A percentile compares a stretch with the other conserved stretches of the same genome.
Evolutionary conservation across 805 yeast species (phyloP).

Genomic region (Sporopachydermia lactativora): DNA sequence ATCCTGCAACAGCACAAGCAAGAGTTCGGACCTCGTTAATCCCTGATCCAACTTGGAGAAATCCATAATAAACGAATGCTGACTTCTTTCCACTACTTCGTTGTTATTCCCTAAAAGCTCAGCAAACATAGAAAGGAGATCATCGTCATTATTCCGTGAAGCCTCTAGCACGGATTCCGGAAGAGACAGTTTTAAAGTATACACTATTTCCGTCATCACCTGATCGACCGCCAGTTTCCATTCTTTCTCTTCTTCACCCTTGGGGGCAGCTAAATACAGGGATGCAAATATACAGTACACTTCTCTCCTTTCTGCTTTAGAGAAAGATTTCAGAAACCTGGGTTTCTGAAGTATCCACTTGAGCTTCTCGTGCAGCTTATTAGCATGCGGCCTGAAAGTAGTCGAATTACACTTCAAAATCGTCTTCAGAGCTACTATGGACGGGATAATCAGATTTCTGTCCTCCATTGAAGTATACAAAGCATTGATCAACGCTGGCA

Average conservation of each 20-base stretch:
- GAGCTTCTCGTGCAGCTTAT: slow-evolving; percentile 39
- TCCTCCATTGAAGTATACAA: slow-evolving; percentile 33
- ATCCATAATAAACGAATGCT: background rate
- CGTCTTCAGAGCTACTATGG: slow-evolving; percentile 27
- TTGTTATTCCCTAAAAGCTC: background rate
- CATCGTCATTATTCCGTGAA: background rate
- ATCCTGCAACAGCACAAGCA: background rate
- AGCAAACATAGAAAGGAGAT: background rate
- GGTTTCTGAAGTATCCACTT: slow-evolving; percentile 19
- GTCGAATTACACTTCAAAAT: slow-evolving; percentile 50
- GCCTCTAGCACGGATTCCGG: background rate
- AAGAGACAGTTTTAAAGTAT: background rate
- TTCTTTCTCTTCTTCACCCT: slow-evolving; percentile 31
- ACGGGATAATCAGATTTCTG: slow-evolving; percentile 20
- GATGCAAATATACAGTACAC: slow-evolving; percentile 35
- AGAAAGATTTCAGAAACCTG: slow-evolving; percentile 26
- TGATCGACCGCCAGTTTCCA: slow-evolving; percentile 35
- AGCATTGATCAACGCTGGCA: slow-evolving; percentile 44
- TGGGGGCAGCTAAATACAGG: slow-evolving; percentile 41
- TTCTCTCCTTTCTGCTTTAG: slow-evolving; percentile 25
- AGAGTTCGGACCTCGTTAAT: background rate
- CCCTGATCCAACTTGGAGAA: background rate
- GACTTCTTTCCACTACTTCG: background rate
- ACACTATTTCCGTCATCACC: slow-evolving; percentile 13
- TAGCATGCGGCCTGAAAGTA: slow-evolving; percentile 67